phyloP scores from a whole-genome alignment of 2,329 filamentous ascomycete species.

The Magnaporthiopsis rhizophila region DNA sequence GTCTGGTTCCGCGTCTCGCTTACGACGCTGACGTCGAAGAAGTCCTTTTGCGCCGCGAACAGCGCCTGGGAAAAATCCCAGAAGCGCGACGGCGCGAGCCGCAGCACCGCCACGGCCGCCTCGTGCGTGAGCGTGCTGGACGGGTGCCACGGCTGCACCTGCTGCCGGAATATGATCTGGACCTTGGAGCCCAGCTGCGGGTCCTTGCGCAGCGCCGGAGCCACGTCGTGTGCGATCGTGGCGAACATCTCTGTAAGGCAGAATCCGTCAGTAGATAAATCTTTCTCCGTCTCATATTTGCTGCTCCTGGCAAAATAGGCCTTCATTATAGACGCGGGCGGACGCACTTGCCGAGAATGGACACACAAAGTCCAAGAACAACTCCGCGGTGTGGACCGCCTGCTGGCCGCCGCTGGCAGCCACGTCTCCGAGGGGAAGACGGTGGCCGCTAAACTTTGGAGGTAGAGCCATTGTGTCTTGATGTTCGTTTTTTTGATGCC shows the following conservation, averaged over 20 bases:
- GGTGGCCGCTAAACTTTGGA: slow-evolving; percentile 69
- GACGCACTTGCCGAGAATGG: slow-evolving; percentile 48
- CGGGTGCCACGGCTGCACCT: slow-evolving; percentile 93
- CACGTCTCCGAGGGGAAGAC: slow-evolving; percentile 32
- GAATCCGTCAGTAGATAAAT: not conserved
- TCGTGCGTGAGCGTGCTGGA: slow-evolving; percentile 76
- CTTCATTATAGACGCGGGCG: not conserved
- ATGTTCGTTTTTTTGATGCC: not conserved
- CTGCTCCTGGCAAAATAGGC: slow-evolving; percentile 21
- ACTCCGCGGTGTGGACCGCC: slow-evolving; percentile 47
- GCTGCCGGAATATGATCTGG: slow-evolving; percentile 78
- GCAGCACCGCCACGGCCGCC: slow-evolving; percentile 73
- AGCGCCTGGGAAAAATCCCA: slow-evolving; percentile 69
- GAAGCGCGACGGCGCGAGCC: slow-evolving; percentile 62
- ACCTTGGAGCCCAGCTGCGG: slow-evolving; percentile 49
- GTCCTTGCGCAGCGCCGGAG: slow-evolving; percentile 54
- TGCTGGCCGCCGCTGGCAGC: not conserved
- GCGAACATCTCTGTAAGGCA: slow-evolving; percentile 52
- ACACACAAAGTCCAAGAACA: slow-evolving; percentile 86
- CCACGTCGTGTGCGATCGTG: slow-evolving; percentile 60
- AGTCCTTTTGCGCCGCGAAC: slow-evolving; percentile 59
- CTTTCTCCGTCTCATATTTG: too few species aligned
- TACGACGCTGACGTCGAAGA: slow-evolving; percentile 79
- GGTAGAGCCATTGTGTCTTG: slow-evolving; percentile 57
- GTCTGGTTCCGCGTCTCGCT: slow-evolving; percentile 79